Percentiles rank a stretch among this genome's conserved stretches.
These are phyloP conservation scores for Clarireedia monteithiana DNA, from an alignment of 2,329 filamentous ascomycete genomes.

Conservation along the genomic window DNA sequence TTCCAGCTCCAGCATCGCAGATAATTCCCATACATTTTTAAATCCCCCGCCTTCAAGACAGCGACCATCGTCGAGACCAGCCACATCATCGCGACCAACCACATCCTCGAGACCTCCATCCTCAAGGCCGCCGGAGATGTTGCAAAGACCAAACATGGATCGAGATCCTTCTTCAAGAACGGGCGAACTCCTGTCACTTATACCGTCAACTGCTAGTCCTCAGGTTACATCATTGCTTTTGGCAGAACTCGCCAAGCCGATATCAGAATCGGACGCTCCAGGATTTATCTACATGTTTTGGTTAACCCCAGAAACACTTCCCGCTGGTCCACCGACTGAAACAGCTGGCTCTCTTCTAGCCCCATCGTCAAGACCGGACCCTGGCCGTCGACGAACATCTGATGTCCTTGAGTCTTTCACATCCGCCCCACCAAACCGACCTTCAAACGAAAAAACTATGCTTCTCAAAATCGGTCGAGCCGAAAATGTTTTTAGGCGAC, in stretches of 20 bases:
- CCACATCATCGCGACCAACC: background rate
- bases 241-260: slow-evolving; percentile 67
- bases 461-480: slow-evolving; percentile 60
- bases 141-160: slow-evolving; percentile 19
- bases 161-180: slow-evolving; percentile 29
- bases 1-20: background rate
- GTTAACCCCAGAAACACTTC: slow-evolving; percentile 63
- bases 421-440: slow-evolving; percentile 23
- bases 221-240: slow-evolving; percentile 63
- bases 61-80: slow-evolving; percentile 4
- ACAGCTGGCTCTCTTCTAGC: slow-evolving; percentile 51
- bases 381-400: slow-evolving; percentile 38
- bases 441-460: slow-evolving; percentile 48
- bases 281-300: slow-evolving; percentile 99
- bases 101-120: slow-evolving; percentile 7
- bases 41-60: slow-evolving; percentile 7
- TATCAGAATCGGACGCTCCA: slow-evolving; percentile 66
- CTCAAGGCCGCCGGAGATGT: slow-evolving; percentile 11
- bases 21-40: slow-evolving; percentile 4
- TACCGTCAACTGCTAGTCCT: slow-evolving; percentile 60
- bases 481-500: slow-evolving; percentile 78
- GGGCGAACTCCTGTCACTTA: slow-evolving; percentile 52
- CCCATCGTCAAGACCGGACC: slow-evolving; percentile 36
- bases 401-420: slow-evolving; percentile 48
- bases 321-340: slow-evolving; percentile 47